These are phyloP conservation scores for Suillus clintonianus DNA, from an alignment of 768 basidiomycete species.

Conservation along the genomic window DNA sequence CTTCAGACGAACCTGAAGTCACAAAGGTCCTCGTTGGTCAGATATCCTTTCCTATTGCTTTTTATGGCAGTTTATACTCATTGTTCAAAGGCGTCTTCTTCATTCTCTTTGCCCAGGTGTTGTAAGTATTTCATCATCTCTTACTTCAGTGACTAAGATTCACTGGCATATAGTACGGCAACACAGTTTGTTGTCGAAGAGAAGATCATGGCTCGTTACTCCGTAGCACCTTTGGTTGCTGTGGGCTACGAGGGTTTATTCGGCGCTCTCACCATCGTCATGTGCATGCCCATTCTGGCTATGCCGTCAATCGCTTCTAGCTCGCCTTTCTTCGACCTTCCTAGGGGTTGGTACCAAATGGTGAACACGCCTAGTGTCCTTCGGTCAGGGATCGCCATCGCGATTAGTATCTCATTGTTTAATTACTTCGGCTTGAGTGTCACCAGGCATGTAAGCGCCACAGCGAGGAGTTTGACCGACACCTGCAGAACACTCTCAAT, in stretches of 20 bases:
- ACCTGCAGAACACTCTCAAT: constrained; percentile 95
- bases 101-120: constrained; percentile 91
- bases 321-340: constrained; percentile 82
- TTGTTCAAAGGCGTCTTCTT: constrained; percentile 74
- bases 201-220: constrained; percentile 89
- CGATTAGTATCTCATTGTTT: constrained; percentile 76
- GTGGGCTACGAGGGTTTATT: constrained; percentile 96
- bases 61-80: constrained; percentile 18
- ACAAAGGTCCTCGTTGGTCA: constrained; percentile 74
- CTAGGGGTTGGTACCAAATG: constrained; percentile 89
- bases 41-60: constrained; percentile 15
- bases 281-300: constrained; percentile 80
- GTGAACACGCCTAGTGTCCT: constrained; percentile 73
- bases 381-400: constrained; percentile 69
- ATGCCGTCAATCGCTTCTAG: constrained; percentile 63
- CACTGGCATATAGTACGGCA: constrained; percentile 63
- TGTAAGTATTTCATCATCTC: constrained; percentile 51
- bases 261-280: constrained; percentile 76
- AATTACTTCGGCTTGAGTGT: constrained; percentile 92
- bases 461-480: constrained; percentile 88
- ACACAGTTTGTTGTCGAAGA: constrained; percentile 96
- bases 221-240: constrained; percentile 85
- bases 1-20: constrained; percentile 54
- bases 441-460: constrained; percentile 91
- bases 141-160: constrained; percentile 3